phyloP scores from a whole-genome alignment of 257 asterid genomes.

The Echites panduratus region DNA sequence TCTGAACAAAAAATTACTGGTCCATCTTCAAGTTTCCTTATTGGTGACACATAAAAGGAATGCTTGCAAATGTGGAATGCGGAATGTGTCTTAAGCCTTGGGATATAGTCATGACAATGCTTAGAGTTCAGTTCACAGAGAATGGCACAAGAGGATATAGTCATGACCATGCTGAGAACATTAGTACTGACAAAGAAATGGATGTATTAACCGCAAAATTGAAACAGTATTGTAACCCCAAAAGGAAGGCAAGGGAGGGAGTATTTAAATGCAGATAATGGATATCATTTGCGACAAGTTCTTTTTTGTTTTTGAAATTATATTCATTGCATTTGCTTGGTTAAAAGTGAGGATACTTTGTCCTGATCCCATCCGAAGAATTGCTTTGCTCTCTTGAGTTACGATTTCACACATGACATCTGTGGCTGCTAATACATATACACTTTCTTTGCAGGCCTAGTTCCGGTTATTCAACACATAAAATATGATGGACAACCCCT shows the following conservation, averaged over 20 bases:
- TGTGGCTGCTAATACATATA: conserved; percentile 19
- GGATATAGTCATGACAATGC: too few species aligned
- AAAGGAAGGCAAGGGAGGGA: not conserved
- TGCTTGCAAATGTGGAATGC: not conserved
- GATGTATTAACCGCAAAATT: not conserved
- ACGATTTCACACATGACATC: conserved; percentile 4
- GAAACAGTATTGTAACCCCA: not conserved
- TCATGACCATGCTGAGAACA: not conserved
- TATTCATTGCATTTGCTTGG: not conserved
- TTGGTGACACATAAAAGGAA: not conserved
- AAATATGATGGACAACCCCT: conserved; percentile 45
- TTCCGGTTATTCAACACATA: conserved; percentile 74
- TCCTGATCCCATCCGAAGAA: not conserved
- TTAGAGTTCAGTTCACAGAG: not conserved
- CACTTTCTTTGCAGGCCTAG: conserved; percentile 54
- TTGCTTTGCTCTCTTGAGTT: conserved; percentile 4
- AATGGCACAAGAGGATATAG: not conserved
- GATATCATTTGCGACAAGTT: not conserved
- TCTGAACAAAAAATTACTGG: not conserved
- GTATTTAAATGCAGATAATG: not conserved
- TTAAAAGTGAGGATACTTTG: not conserved
- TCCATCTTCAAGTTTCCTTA: not conserved
- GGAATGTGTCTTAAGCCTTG: not conserved
- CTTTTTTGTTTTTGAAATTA: not conserved
- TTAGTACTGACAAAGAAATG: not conserved